Evolutionary conservation across 345 rosid species (phyloP), one percentile per base, ranked within the genome.

Genomic region (Gossypium mustelinum): DNA sequence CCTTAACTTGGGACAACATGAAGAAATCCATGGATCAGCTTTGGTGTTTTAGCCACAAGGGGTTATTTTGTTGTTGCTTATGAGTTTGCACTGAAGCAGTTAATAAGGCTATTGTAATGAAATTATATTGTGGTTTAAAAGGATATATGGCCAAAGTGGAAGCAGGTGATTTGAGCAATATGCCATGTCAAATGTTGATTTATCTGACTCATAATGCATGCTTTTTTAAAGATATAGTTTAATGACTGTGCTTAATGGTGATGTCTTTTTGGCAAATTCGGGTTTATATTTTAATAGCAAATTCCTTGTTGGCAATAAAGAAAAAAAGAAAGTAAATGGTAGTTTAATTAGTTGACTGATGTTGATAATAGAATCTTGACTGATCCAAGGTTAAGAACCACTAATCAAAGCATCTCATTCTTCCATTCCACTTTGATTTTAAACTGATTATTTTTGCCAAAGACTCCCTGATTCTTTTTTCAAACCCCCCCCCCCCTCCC

Each of bases 401-500:
- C 84, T 70, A 76, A 73, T 60, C 73, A 34, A 70, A 80, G 88
- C 83, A 87, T 83, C 87, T 68, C 66, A 82, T 84, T 78, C 86
- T 76, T 73, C 77, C 75, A 73, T 72, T 60, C 43, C 24, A 80
- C 68, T 47, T 75, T 59, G 60, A 34, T 61, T 63, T 50, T 34
- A 34, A 34, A 34, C 41, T 34, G 41, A 34, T 34, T 34, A 5
- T 34, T 34, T 34, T 34, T 34, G 41, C 41, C 41, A 5, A 34
- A 5, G 41, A 34, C 41, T 34, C 41, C 10, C 24, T 63, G 9
- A 62, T 16, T 16, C 16, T 60, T 76, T 72, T 29, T 50, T n/a
- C 50, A 2, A 10, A 65, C 20, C 22, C 22, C 22, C 22, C 22
- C 22, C 22, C 22, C 22, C 22, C 22, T 0, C 22, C 22, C 22